Conservation (phyloP, 1,139 yeast genomes). For the Yamadazyma sp. region DNA sequence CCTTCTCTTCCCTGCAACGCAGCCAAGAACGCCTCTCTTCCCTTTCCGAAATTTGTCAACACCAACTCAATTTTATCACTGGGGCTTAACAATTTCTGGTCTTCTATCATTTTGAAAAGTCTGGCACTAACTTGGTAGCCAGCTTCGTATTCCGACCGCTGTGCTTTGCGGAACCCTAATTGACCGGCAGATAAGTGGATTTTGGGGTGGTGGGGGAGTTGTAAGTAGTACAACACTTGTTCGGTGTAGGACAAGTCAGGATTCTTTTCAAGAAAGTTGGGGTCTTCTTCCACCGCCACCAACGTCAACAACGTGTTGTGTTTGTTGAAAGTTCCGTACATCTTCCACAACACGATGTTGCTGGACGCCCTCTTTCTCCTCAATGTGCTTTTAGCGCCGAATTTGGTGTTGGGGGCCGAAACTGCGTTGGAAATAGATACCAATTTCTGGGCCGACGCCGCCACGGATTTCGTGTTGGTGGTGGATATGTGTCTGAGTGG, state of each 20-base stretch:
- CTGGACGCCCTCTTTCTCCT: conserved; percentile 4
- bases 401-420: conserved; percentile 1
- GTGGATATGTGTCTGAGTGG: neutral
- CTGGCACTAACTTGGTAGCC: conserved; percentile 82
- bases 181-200: conserved; percentile 69
- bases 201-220: conserved; percentile 75
- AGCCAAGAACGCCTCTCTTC: conserved; percentile 81
- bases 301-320: conserved; percentile 83
- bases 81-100: conserved; percentile 49
- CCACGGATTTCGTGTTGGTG: neutral
- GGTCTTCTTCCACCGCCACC: conserved; percentile 69
- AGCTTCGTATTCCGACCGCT: conserved; percentile 91
- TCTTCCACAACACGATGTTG: conserved; percentile 55
- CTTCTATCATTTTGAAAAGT: conserved; percentile 70
- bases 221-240: conserved; percentile 72
- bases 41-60: conserved; percentile 81
- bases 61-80: conserved; percentile 68
- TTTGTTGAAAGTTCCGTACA: conserved; percentile 74
- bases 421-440: neutral
- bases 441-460: neutral
- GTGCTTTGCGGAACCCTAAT: conserved; percentile 74
- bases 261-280: conserved; percentile 56
- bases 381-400: conserved; percentile 1
- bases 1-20: conserved; percentile 94
- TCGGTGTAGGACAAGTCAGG: conserved; percentile 65